Base-by-base conservation (phyloP, 1,284 basidiomycete species). In the Rhodotorula sp. region DNA sequence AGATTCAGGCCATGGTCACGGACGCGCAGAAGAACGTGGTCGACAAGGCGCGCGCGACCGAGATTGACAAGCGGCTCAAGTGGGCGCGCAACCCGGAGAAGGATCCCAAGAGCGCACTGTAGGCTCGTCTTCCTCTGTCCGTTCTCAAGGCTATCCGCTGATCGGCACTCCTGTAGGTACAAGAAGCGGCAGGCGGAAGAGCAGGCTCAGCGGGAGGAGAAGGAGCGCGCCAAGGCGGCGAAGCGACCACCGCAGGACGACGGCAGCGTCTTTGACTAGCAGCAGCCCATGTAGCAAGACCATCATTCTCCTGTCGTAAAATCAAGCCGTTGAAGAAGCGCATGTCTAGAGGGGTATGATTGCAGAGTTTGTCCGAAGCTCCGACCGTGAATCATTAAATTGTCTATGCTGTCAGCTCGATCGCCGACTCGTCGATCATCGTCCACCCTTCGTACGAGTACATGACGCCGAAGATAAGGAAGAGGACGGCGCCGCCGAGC, bases 51-150 rank as follows among this genome's bases (percentile, higher is more conserved):
- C 85, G 86, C 50, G 92, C 96, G 25, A 90, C 91, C 48, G 89
- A 91, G 78, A 89, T 97, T 8, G 95, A 97, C 80, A 87, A 89
- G 79, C 85, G 92, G 59, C 83, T 97, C 58, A 90, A 88, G 78
- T 79, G 90, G 54, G 97, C 93, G 83, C 91, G 92, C 79, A 97
- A 97, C 79, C 94, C 95, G 12, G 93, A 94, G 81, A 96, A 94
- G 80, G 88, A 95, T 17, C 88, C 89, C 8, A 93, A 92, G 17
- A 94, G 88, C 72, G 90, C 90, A 61, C 87, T 93, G 68, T 85
- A 62, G 75, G 83, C 82, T 10, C 4, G 42, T 19, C 0, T 23
- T 0, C 10, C 21, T 0, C 17, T 53, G 14, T 7, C 21, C 8
- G 17, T 25, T 23, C 16, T 4, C 46, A 17, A n/a, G 23, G 17